Base-by-base conservation (phyloP, 305 asterid genomes). In the Stenogyne calaminthoides region DNA sequence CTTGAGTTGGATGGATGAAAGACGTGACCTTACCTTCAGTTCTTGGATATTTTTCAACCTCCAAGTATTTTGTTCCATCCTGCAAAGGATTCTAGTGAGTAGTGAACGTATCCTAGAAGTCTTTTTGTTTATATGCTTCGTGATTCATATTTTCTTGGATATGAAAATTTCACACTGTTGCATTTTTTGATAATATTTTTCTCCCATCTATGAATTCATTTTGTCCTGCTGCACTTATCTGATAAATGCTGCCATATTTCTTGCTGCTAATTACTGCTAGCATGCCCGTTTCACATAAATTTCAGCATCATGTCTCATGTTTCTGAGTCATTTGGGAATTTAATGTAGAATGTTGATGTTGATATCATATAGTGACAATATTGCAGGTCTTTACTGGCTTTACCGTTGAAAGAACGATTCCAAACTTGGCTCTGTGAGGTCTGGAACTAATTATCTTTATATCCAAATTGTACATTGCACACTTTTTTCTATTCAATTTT, bases 321-420 rank as follows among this genome's bases (percentile, higher is more conserved):
- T 66, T 60, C 68, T 66, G 18, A 61, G 40, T 61, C 68, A 66
- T 58, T 69, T 40, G 4, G n/a, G 61, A 44, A 15, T 39, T 69
- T 46, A 67, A 60, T 19, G n/a, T 71, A 40, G 44, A 52, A 25
- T 68, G 2, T 66, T 14, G 44, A 57, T 69, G 11, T 57, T 81
- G 42, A 62, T 46, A 63, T 67, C 65, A 49, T 57, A 15, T 71
- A 54, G 32, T 71, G 51, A 37, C 76, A 69, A 11, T 68, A 65
- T 77, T 85, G 79, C 89, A 91, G 97, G 88, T 66, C 44, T 63
- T 72, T 88, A 84, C 81, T 76, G 84, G 77, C 79, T 12, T 73
- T 86, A 67, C 97, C 97, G 9, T 80, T 90, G 54, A 89, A 90
- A 75, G 99, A 92, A 58, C 88, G 99, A 68, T 72, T 86, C 63